Percentiles rank a stretch among this genome's conserved stretches.
phyloP scores from a whole-genome alignment of 768 basidiomycete genomes.

The Austroboletus eburneus region DNA sequence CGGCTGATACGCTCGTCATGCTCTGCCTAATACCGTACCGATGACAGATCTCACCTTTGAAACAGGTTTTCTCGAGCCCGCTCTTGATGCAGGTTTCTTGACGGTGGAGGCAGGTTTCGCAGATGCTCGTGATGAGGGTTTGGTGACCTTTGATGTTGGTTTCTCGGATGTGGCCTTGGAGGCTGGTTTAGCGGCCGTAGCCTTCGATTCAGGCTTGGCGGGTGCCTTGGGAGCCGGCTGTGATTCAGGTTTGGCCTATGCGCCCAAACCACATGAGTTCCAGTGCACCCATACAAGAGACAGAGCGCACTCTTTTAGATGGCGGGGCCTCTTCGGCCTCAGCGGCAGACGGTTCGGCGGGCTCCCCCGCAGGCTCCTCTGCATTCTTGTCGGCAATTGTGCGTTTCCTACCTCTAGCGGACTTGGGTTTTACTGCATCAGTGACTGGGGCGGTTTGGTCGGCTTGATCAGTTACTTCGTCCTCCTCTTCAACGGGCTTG shows the following conservation, averaged over 20 bases:
- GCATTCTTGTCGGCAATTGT: constrained; percentile 37
- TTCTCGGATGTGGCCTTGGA: constrained; percentile 35
- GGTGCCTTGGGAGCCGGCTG: constrained; percentile 23
- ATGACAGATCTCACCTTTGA: constrained; percentile 44
- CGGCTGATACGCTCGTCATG: constrained; percentile 19
- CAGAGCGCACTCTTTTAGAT: constrained; percentile 55
- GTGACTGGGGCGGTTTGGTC: constrained; percentile 22
- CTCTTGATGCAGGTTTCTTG: constrained; percentile 55
- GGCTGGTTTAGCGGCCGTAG: constrained; percentile 25
- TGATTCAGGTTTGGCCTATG: constrained; percentile 44
- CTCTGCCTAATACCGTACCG: not conserved
- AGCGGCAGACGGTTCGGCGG: constrained; percentile 33
- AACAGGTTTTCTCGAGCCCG: constrained; percentile 58
- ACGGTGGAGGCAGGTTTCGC: constrained; percentile 42
- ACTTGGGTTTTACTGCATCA: constrained; percentile 40
- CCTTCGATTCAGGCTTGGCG: constrained; percentile 35
- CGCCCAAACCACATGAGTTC: too few relatives aligned
- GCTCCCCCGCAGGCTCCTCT: constrained; percentile 24
- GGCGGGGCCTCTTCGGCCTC: constrained; percentile 46
- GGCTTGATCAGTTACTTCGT: constrained; percentile 40
- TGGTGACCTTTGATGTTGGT: constrained; percentile 39
- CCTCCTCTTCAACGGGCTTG: constrained; percentile 40
- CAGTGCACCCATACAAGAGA: not conserved
- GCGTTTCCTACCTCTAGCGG: constrained; percentile 55
- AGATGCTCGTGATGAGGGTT: constrained; percentile 37